Conservation (phyloP, 2,329 filamentous ascomycete species). For the Cercospora zeae-maydis region DNA sequence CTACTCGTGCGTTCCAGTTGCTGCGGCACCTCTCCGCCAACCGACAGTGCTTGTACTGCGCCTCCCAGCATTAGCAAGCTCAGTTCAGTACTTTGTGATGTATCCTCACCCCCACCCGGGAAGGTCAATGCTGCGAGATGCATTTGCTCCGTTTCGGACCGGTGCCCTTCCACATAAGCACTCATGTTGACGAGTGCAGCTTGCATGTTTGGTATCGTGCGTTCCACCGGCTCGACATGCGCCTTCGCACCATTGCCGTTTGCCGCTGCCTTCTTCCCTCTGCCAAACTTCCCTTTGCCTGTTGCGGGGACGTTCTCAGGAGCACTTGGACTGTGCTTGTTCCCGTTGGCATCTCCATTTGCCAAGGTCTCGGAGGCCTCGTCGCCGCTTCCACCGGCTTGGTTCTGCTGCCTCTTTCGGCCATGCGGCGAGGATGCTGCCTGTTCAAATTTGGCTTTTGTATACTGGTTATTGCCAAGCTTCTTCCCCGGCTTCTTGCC, state of each 20-base stretch:
- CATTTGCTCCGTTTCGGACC: constrained; percentile 15
- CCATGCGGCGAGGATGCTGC: constrained; percentile 49
- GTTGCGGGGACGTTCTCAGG: constrained; percentile 42
- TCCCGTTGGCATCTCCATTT: constrained; percentile 37
- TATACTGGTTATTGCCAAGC: constrained; percentile 77
- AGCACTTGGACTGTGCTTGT: constrained; percentile 40
- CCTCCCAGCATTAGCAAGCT: constrained; percentile 10
- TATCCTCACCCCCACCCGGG: constrained; percentile 5
- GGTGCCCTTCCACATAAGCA: constrained; percentile 18
- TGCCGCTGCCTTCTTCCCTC: constrained; percentile 30
- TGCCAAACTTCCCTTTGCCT: constrained; percentile 34
- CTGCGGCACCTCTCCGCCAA: background rate
- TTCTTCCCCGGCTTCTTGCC: constrained; percentile 53
- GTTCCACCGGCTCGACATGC: constrained; percentile 21
- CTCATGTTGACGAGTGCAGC: constrained; percentile 20
- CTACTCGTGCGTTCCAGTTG: background rate
- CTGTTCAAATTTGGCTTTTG: constrained; percentile 53
- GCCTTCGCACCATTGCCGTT: constrained; percentile 18
- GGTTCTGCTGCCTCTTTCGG: constrained; percentile 28
- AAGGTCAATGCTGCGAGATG: background rate
- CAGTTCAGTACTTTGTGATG: constrained; percentile 8
- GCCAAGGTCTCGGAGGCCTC: constrained; percentile 37
- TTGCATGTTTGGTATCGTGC: constrained; percentile 29
- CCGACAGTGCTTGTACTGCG: constrained; percentile 7
- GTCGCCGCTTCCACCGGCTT: constrained; percentile 34